These are phyloP conservation scores for Platanus orientalis DNA, from an alignment of 164 flowering plant genomes.

Conservation along the genomic window DNA sequence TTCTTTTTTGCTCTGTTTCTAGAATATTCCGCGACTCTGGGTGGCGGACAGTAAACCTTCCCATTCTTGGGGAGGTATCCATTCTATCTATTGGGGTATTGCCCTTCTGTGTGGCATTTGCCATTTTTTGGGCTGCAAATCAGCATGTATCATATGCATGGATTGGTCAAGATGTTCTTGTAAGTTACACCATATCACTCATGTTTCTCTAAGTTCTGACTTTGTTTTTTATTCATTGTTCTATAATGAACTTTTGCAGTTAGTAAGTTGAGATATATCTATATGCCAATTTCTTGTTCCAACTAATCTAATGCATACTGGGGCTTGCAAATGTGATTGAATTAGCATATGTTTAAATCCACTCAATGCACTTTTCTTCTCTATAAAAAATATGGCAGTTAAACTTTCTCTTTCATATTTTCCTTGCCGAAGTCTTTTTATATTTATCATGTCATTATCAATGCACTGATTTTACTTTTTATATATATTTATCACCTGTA, in stretches of 20 bases:
- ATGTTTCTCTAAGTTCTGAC: background rate
- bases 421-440: too few relatives aligned
- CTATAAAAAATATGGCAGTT: too few relatives aligned
- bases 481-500: too few relatives aligned
- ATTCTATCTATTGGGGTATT: constrained; percentile 49
- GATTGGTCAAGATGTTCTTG: constrained; percentile 96
- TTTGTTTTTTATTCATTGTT: background rate
- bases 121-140: constrained; percentile 65
- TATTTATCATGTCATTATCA: too few relatives aligned
- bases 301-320: too few relatives aligned
- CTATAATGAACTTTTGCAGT: background rate
- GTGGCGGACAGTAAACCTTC: constrained; percentile 43
- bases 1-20: constrained; percentile 17
- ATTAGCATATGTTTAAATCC: background rate
- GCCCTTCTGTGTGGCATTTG: constrained; percentile 58
- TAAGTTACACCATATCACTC: constrained; percentile 33
- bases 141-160: constrained; percentile 74
- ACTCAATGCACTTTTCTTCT: background rate
- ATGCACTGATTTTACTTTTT: too few relatives aligned
- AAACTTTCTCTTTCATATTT: too few relatives aligned
- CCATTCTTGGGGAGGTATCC: constrained; percentile 60
- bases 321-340: background rate
- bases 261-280: too few relatives aligned
- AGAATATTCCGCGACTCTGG: constrained; percentile 48
- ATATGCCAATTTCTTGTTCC: background rate